Conservation (phyloP, 2,329 filamentous ascomycete genomes). For the Claviceps sp. region DNA sequence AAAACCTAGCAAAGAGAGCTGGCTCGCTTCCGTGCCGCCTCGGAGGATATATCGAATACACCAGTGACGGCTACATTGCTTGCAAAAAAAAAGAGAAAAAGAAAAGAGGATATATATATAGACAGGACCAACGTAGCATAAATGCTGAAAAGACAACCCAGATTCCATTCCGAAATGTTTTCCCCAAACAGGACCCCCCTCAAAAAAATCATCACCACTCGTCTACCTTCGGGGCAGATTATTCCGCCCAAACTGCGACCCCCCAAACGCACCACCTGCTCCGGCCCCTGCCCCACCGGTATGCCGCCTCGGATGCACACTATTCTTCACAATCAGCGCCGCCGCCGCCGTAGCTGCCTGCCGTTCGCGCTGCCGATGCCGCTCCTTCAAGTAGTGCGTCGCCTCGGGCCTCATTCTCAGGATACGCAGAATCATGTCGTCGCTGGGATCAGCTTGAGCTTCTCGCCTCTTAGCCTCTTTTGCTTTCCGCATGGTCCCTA, state of each 20-base stretch:
- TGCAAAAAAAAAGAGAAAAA: neutral
- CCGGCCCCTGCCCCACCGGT: conserved; percentile 17
- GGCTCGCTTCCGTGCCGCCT: too few relatives aligned
- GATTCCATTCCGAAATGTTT: neutral
- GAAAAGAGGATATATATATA: too few relatives aligned
- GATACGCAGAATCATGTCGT: conserved; percentile 96
- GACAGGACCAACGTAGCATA: neutral
- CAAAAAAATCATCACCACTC: neutral
- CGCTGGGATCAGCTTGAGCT: conserved; percentile 88
- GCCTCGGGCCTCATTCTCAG: conserved; percentile 91
- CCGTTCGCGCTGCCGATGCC: conserved; percentile 86
- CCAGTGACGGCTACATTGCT: neutral
- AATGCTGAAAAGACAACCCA: neutral
- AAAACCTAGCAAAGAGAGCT: too few relatives aligned
- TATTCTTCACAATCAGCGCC: conserved; percentile 89
- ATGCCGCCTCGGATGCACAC: conserved; percentile 49
- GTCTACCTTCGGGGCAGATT: conserved; percentile 32
- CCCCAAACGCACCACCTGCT: conserved; percentile 5
- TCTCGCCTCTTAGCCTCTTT: conserved; percentile 95
- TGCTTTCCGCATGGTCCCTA: conserved; percentile 90
- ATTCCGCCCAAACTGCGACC: conserved; percentile 31
- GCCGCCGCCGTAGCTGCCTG: conserved; percentile 82
- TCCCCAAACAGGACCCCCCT: neutral
- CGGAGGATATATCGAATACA: neutral
- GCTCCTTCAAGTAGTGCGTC: conserved; percentile 71